These are phyloP conservation scores for Thalia dealbata DNA, from an alignment of 176 grass and related monocot species.

Conservation along the genomic window DNA sequence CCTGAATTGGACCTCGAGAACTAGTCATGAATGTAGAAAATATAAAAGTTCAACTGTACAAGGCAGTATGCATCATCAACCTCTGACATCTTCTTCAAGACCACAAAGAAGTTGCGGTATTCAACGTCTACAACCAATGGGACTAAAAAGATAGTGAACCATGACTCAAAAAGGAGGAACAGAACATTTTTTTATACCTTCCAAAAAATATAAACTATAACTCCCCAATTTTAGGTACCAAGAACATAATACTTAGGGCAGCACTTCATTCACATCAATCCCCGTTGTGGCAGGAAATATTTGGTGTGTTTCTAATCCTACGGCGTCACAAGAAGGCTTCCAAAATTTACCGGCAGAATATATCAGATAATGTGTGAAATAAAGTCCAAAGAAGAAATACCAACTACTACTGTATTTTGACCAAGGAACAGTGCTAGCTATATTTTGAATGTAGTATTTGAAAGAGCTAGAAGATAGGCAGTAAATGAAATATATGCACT, in stretches of 20 bases:
- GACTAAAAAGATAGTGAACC: not conserved
- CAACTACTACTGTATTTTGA: not conserved
- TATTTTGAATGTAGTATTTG: not conserved
- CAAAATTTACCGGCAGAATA: not conserved
- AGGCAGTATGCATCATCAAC: too few relatives aligned
- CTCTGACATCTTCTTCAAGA: too few relatives aligned
- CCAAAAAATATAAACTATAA: not conserved
- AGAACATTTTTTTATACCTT: not conserved
- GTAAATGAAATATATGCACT: not conserved
- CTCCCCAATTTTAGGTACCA: not conserved
- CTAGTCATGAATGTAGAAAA: too few relatives aligned
- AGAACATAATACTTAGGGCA: not conserved
- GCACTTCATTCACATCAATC: not conserved
- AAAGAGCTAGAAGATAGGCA: not conserved
- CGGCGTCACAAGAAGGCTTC: too few relatives aligned
- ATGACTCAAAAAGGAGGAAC: not conserved
- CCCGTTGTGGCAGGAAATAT: not conserved
- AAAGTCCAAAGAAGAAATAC: not conserved
- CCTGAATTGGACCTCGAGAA: too few relatives aligned
- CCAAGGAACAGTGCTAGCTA: not conserved
- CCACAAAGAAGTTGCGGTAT: not conserved
- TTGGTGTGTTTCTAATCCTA: too few relatives aligned
- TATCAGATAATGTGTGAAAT: not conserved
- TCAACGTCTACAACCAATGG: not conserved
- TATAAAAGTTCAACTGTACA: too few relatives aligned